phyloP scores from a whole-genome alignment of 805 yeast genomes.

The Kodamaea lidongshanica region DNA sequence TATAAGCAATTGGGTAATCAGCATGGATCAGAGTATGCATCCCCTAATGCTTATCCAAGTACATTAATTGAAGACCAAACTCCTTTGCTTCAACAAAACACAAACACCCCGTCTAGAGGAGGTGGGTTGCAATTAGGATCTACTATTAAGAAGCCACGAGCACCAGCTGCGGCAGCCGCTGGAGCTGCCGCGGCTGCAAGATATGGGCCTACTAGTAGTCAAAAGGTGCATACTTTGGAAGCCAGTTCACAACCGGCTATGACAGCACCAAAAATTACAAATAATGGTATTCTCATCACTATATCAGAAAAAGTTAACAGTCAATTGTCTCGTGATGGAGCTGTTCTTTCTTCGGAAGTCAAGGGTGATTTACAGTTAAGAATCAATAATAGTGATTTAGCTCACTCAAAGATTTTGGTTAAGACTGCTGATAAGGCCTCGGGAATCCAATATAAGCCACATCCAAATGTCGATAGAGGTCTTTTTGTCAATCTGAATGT shows the following conservation, averaged over 20 bases:
- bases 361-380: slow-evolving; percentile 90
- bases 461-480: slow-evolving; percentile 87
- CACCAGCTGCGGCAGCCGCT: slow-evolving; percentile 25
- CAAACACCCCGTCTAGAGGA: slow-evolving; percentile 20
- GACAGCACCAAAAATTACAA: slow-evolving; percentile 29
- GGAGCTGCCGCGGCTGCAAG: slow-evolving; percentile 16
- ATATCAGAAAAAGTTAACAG: slow-evolving; percentile 75
- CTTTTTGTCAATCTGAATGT: slow-evolving; percentile 51
- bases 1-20: slow-evolving; percentile 22
- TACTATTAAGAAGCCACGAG: slow-evolving; percentile 25
- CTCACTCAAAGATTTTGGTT: slow-evolving; percentile 60
- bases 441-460: slow-evolving; percentile 77
- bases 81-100: slow-evolving; percentile 8
- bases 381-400: slow-evolving; percentile 67
- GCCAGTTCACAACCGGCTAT: slow-evolving; percentile 16
- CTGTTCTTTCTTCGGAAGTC: slow-evolving; percentile 59
- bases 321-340: slow-evolving; percentile 78
- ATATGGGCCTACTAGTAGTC: slow-evolving; percentile 11
- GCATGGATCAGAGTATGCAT: slow-evolving; percentile 14
- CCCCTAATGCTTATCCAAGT: slow-evolving; percentile 22
- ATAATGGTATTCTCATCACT: slow-evolving; percentile 75
- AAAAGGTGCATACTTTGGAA: not conserved
- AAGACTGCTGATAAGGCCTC: slow-evolving; percentile 42
- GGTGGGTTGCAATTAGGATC: slow-evolving; percentile 80
- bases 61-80: slow-evolving; percentile 18